phyloP scores from a whole-genome alignment of 2,329 filamentous ascomycete genomes.

The Calonectria pteridis region DNA sequence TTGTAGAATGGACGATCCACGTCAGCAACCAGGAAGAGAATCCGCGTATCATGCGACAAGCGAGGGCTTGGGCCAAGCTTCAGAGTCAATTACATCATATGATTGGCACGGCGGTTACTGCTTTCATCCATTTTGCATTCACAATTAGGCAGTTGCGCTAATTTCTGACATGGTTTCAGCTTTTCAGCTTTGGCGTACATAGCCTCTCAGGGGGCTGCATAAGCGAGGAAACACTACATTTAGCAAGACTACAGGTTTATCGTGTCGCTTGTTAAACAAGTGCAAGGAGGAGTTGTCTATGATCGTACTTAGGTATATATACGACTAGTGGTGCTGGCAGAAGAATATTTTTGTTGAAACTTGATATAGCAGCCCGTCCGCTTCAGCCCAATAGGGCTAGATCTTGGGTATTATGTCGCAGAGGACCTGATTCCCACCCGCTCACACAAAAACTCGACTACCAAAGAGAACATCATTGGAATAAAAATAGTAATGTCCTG shows the following conservation, averaged over 20 bases:
- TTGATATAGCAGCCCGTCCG: neutral
- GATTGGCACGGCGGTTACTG: neutral
- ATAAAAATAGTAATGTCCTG: too few relatives aligned
- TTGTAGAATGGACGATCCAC: too few relatives aligned
- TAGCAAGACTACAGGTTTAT: neutral
- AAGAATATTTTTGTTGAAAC: neutral
- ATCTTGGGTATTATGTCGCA: neutral
- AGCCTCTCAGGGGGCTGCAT: neutral
- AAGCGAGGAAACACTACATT: neutral
- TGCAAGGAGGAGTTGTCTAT: neutral
- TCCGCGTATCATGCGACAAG: neutral
- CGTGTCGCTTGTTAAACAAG: neutral
- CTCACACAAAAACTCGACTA: neutral
- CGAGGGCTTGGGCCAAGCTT: neutral
- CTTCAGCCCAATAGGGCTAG: neutral
- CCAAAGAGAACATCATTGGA: neutral
- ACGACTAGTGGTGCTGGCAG: neutral
- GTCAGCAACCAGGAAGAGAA: too few relatives aligned
- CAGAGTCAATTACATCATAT: neutral
- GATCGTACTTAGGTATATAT: neutral
- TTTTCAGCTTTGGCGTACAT: too few relatives aligned
- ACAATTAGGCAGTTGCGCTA: neutral
- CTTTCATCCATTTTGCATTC: neutral
- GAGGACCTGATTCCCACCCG: neutral
- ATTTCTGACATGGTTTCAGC: neutral